phyloP scores from a whole-genome alignment of 805 yeast genomes.

The Ogataea minuta region DNA sequence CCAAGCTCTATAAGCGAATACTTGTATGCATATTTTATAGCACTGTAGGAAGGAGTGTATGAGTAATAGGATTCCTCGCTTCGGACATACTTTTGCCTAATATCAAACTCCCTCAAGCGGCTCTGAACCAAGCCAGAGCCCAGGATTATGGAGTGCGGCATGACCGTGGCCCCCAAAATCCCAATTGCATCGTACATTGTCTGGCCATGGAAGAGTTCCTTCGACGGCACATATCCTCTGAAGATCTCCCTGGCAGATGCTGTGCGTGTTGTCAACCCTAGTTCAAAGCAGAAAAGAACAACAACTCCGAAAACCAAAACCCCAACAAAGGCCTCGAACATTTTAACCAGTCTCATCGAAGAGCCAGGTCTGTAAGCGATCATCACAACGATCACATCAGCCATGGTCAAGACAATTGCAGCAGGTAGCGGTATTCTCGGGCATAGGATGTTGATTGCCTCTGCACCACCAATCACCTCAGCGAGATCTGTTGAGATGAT shows the following conservation, averaged over 20 bases:
- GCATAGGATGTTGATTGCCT: conserved; percentile 46
- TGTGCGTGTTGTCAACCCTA: conserved; percentile 35
- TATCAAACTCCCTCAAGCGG: conserved; percentile 45
- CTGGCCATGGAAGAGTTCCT: conserved; percentile 39
- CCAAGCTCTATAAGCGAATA: conserved; percentile 67
- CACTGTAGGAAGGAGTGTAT: conserved; percentile 65
- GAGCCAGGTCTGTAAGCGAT: conserved; percentile 47
- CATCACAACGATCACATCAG: conserved; percentile 45
- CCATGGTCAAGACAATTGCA: conserved; percentile 44
- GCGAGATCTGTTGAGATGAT: conserved; percentile 54
- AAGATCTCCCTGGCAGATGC: conserved; percentile 33
- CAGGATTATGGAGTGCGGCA: conserved; percentile 49
- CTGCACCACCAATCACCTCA: conserved; percentile 52
- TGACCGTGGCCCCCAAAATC: conserved; percentile 49
- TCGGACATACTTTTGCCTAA: conserved; percentile 35
- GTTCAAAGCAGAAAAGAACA: conserved; percentile 45
- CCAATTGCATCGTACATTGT: conserved; percentile 49
- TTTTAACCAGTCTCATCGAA: conserved; percentile 40
- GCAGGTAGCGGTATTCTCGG: conserved; percentile 46
- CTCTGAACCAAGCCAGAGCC: conserved; percentile 51
- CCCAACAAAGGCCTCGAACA: conserved; percentile 44
- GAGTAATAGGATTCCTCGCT: conserved; percentile 41
- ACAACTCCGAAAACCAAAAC: conserved; percentile 42
- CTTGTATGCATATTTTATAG: conserved; percentile 64
- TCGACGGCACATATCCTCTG: conserved; percentile 45